phyloP scores from a whole-genome alignment of 1,284 basidiomycete species.

The Wallemia hederae region DNA sequence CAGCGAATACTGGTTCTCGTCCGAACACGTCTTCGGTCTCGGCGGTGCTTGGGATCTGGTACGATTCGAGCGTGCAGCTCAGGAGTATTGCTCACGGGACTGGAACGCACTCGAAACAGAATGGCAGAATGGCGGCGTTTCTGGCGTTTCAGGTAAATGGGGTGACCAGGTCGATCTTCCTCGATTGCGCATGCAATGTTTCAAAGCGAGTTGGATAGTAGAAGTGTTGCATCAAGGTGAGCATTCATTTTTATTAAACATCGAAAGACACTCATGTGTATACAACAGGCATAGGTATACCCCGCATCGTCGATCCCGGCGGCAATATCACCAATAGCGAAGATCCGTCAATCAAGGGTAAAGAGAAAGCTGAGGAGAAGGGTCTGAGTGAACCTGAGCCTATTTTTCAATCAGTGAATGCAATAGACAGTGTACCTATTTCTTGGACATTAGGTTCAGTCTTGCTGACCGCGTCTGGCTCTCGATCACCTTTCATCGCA shows the following conservation, averaged over 20 bases:
- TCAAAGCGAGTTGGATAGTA: slow-evolving; percentile 95
- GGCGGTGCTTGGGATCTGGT: slow-evolving; percentile 89
- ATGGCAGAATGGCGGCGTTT: slow-evolving; percentile 29
- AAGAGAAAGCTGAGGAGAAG: slow-evolving; percentile 45
- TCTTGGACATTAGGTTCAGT: neutral
- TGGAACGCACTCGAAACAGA: slow-evolving; percentile 47
- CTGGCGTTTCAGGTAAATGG: slow-evolving; percentile 19
- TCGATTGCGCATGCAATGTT: slow-evolving; percentile 85
- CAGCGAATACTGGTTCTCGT: slow-evolving; percentile 98
- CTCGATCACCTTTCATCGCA: neutral
- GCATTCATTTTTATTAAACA: neutral
- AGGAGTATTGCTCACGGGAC: slow-evolving; percentile 47
- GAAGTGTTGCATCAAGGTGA: slow-evolving; percentile 60
- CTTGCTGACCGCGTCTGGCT: neutral
- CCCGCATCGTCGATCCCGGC: slow-evolving; percentile 55
- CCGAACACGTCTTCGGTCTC: slow-evolving; percentile 77
- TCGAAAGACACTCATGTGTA: neutral
- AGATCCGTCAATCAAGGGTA: slow-evolving; percentile 23
- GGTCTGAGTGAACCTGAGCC: slow-evolving; percentile 22
- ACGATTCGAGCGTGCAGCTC: slow-evolving; percentile 76
- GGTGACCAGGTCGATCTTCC: slow-evolving; percentile 34
- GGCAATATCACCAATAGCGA: slow-evolving; percentile 32
- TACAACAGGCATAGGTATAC: slow-evolving; percentile 62
- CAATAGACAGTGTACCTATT: neutral
- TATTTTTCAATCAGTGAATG: neutral